A percentile compares a stretch with the other conserved stretches of the same genome.
phyloP scores from a whole-genome alignment of 495 filamentous ascomycete genomes.

The Annulohypoxylon stygium region DNA sequence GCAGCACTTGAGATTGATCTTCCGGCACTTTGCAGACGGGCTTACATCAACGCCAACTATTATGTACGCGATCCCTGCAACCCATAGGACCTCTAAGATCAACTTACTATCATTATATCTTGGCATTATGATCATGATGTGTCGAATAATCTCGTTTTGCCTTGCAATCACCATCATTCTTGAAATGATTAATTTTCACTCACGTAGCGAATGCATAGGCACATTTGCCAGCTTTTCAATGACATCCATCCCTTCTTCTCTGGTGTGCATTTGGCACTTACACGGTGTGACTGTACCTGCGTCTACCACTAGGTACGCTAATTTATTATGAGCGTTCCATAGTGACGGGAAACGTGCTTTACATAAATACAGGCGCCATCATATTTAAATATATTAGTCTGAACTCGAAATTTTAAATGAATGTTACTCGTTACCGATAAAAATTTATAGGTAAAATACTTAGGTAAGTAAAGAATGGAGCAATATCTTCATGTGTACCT shows the following conservation, averaged over 20 bases:
- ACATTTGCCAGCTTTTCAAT: not conserved
- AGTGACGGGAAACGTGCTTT: constrained; percentile 11
- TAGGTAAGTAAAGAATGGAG: no score
- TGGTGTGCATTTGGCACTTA: constrained; percentile 27
- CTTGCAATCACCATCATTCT: not conserved
- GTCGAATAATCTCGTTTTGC: not conserved
- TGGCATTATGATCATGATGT: constrained; percentile 3
- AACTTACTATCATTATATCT: constrained; percentile 13
- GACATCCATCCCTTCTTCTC: constrained; percentile 5
- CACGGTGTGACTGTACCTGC: constrained; percentile 41
- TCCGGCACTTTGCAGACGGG: constrained; percentile 38
- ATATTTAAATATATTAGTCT: not conserved
- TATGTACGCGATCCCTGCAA: constrained; percentile 20
- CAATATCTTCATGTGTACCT: no score
- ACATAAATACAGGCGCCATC: not conserved
- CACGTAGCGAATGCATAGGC: not conserved
- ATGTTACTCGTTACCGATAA: no score
- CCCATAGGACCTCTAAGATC: not conserved
- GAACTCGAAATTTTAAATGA: not conserved
- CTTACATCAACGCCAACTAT: constrained; percentile 38
- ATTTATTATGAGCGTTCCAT: constrained; percentile 34
- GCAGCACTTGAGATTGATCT: constrained; percentile 32
- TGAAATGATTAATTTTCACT: not conserved
- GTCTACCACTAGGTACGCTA: constrained; percentile 19
- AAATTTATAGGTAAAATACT: no score